A percentile compares a stretch with the other conserved stretches of the same genome.
These are phyloP conservation scores for Aureobasidium lini DNA, from an alignment of 2,329 filamentous ascomycete species.

Conservation along the genomic window DNA sequence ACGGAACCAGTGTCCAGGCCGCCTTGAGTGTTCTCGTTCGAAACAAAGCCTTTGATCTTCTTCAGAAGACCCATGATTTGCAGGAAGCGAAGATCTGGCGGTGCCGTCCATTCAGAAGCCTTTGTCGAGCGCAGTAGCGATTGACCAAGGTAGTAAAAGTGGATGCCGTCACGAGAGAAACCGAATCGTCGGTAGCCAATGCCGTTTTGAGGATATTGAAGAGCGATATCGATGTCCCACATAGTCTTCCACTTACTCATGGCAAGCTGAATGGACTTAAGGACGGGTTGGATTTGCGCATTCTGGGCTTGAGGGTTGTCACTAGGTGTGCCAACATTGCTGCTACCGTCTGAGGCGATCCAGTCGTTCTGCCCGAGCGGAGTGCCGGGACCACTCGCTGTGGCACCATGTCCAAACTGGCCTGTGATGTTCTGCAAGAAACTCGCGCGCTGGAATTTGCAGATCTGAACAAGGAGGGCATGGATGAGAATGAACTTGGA, in stretches of 20 bases:
- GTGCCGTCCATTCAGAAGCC: slow-evolving; percentile 43
- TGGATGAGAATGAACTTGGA: slow-evolving; percentile 70
- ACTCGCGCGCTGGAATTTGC: slow-evolving; percentile 40
- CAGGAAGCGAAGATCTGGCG: slow-evolving; percentile 51
- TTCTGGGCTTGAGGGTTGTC: slow-evolving; percentile 39
- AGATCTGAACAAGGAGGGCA: slow-evolving; percentile 57
- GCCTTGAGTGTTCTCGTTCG: slow-evolving; percentile 55
- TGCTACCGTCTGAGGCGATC: slow-evolving; percentile 38
- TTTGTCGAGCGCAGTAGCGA: slow-evolving; percentile 52
- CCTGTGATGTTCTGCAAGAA: slow-evolving; percentile 18
- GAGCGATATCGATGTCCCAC: slow-evolving; percentile 63
- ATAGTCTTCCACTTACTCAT: slow-evolving; percentile 65
- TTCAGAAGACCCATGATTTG: slow-evolving; percentile 55
- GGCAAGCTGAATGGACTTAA: slow-evolving; percentile 42
- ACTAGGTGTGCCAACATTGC: slow-evolving; percentile 26
- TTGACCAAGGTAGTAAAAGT: slow-evolving; percentile 66
- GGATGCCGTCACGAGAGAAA: slow-evolving; percentile 63
- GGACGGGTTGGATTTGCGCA: slow-evolving; percentile 41
- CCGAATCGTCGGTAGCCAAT: slow-evolving; percentile 54
- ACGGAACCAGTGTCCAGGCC: slow-evolving; percentile 63
- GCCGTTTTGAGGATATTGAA: slow-evolving; percentile 55
- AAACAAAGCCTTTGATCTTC: slow-evolving; percentile 53
- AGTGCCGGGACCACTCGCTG: slow-evolving; percentile 43
- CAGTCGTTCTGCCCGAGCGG: slow-evolving; percentile 54
- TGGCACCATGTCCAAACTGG: neutral